These are phyloP conservation scores for Aspergillus novoparasiticus DNA, from an alignment of 2,329 filamentous ascomycete genomes.

Conservation along the genomic window DNA sequence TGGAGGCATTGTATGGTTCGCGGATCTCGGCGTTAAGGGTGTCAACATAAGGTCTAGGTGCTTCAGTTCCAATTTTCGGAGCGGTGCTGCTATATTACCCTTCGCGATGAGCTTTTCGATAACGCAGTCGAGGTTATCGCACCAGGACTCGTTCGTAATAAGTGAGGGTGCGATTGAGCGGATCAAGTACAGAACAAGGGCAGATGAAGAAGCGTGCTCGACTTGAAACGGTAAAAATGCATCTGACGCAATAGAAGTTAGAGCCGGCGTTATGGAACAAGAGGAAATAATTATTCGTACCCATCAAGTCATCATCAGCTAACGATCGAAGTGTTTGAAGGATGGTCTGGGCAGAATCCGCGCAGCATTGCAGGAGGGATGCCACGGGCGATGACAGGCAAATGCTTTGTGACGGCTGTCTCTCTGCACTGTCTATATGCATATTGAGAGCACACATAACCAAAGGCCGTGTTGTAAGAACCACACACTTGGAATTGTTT, in stretches of 20 bases:
- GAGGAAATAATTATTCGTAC: neutral
- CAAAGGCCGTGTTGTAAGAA: constrained; percentile 28
- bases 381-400: constrained; percentile 16
- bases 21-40: constrained; percentile 34
- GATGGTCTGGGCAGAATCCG: constrained; percentile 28
- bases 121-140: constrained; percentile 39
- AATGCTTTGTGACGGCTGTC: constrained; percentile 21
- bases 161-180: constrained; percentile 35
- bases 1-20: constrained; percentile 9
- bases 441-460: constrained; percentile 32
- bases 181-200: constrained; percentile 44
- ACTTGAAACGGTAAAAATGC: constrained; percentile 47
- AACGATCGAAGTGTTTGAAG: constrained; percentile 25
- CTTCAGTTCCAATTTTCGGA: constrained; percentile 39
- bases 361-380: constrained; percentile 29
- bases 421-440: constrained; percentile 27
- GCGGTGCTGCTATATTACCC: constrained; percentile 41
- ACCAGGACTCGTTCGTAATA: constrained; percentile 40
- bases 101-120: constrained; percentile 43
- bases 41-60: constrained; percentile 22
- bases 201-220: constrained; percentile 47
- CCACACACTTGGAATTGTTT: constrained; percentile 23
- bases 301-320: neutral
- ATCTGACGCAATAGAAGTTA: constrained; percentile 19
- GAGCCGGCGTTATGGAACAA: neutral